Evolutionary conservation across 768 basidiomycete genomes (phyloP).

Genomic region (Punctularia strigosozonata): DNA sequence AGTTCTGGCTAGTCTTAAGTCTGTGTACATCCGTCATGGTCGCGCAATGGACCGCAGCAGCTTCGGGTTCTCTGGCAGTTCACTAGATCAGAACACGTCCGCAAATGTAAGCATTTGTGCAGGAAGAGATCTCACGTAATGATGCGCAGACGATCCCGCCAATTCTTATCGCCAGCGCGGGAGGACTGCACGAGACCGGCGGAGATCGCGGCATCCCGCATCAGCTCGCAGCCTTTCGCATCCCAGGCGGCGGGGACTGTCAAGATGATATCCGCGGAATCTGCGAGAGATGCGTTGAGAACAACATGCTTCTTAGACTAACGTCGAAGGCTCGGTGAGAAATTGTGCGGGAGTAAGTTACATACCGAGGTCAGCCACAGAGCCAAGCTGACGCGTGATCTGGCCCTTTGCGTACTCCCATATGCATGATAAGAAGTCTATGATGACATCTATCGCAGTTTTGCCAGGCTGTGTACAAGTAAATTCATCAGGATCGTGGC

Average conservation of each 20-base stretch:
- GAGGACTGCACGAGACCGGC: slow-evolving; percentile 72
- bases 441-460: slow-evolving; percentile 63
- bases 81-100: slow-evolving; percentile 1
- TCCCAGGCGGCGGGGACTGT: slow-evolving; percentile 92
- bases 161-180: slow-evolving; percentile 55
- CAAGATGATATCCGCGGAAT: slow-evolving; percentile 74
- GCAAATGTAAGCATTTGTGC: slow-evolving; percentile 4
- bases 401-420: slow-evolving; percentile 84
- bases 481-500: background rate
- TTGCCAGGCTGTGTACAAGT: slow-evolving; percentile 50
- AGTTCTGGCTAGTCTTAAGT: slow-evolving; percentile 69
- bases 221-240: slow-evolving; percentile 71
- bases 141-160: slow-evolving; percentile 74
- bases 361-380: slow-evolving; percentile 75
- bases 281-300: slow-evolving; percentile 22
- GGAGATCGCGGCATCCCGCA: slow-evolving; percentile 74
- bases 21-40: slow-evolving; percentile 72
- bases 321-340: background rate
- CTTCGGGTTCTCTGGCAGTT: slow-evolving; percentile 51
- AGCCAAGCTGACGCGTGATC: slow-evolving; percentile 80
- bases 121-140: slow-evolving; percentile 42
- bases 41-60: slow-evolving; percentile 86
- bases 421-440: slow-evolving; percentile 72
- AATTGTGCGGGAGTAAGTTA: slow-evolving; percentile 4
- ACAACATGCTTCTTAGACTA: background rate